Evolutionary conservation across 2,329 filamentous ascomycete species (phyloP).

Genomic region (Podosphaera fusca): DNA sequence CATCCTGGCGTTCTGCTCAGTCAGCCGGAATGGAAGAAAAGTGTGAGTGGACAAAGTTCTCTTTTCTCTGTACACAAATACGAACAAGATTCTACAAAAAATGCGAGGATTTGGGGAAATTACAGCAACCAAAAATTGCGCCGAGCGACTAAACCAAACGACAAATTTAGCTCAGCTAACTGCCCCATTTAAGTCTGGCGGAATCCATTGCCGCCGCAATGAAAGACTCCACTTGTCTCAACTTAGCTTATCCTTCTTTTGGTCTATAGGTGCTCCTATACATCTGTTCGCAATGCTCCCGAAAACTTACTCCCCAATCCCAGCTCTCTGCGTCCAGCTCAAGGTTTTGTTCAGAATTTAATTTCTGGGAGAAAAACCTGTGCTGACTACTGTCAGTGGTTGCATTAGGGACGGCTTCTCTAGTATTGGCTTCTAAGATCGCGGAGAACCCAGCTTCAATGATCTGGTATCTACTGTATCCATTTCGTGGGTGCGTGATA

Average conservation of each 20-base stretch:
- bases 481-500: conserved; percentile 44
- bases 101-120: neutral
- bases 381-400: neutral
- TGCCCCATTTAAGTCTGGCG: neutral
- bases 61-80: neutral
- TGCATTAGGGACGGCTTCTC: neutral
- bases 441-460: conserved; percentile 18
- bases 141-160: neutral
- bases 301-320: neutral
- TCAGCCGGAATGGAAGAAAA: neutral
- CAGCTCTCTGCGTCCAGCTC: neutral
- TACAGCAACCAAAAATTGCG: neutral
- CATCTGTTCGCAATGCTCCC: neutral
- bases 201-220: neutral
- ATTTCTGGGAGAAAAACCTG: neutral
- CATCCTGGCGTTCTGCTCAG: neutral
- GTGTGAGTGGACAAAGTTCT: neutral
- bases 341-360: neutral
- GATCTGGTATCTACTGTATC: conserved; percentile 62
- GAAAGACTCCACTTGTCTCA: neutral
- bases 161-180: neutral
- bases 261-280: neutral
- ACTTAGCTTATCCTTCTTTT: neutral
- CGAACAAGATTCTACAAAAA: neutral
- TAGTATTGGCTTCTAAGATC: conserved; percentile 6